Conservation (phyloP, 2,329 filamentous ascomycete genomes). For the Paecilomyces niveus region DNA sequence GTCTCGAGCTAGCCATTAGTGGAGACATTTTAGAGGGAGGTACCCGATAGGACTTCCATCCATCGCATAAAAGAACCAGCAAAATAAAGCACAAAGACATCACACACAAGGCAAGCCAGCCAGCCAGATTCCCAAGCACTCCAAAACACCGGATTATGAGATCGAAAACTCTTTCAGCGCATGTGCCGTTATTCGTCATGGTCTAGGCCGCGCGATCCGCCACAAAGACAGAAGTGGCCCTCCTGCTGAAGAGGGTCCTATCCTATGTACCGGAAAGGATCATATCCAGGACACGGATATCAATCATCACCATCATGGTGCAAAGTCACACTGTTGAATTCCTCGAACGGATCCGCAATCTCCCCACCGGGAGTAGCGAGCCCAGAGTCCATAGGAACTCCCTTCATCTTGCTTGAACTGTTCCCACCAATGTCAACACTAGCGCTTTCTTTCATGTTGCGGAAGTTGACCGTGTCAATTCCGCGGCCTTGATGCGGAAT, state of each 20-base stretch:
- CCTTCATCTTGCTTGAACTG: constrained; percentile 50
- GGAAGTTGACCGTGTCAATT: constrained; percentile 92
- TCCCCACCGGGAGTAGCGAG: constrained; percentile 79
- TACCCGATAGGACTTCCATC: background rate
- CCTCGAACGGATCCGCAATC: constrained; percentile 83
- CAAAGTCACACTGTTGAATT: constrained; percentile 96
- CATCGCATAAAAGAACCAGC: background rate
- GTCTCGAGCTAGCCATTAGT: background rate
- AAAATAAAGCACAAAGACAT: background rate
- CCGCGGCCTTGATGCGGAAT: constrained; percentile 85
- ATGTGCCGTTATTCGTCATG: background rate
- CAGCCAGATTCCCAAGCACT: background rate
- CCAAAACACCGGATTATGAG: background rate
- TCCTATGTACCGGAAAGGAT: background rate
- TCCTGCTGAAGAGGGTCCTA: background rate
- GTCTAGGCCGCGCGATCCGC: background rate
- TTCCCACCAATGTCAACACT: constrained; percentile 64
- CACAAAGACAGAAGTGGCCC: background rate
- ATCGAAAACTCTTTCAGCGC: background rate
- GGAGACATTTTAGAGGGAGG: background rate
- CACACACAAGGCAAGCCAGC: background rate
- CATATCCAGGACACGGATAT: constrained; percentile 3
- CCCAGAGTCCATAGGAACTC: constrained; percentile 79
- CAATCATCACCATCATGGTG: constrained; percentile 88
- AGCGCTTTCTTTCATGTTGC: constrained; percentile 94